Evolutionary conservation across 345 rosid genomes (phyloP).

Genomic region (Salix suchowensis): DNA sequence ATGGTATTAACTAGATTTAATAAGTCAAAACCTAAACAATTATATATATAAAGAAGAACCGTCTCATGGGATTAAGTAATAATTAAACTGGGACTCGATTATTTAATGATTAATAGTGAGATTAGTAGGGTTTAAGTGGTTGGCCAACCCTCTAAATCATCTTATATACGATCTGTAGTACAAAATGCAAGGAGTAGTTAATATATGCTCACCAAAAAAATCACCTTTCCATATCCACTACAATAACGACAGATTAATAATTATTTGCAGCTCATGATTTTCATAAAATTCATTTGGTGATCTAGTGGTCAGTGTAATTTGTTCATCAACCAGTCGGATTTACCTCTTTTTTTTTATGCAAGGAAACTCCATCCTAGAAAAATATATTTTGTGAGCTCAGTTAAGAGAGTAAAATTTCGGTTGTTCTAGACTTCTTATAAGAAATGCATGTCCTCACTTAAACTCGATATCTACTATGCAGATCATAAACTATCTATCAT

Average conservation of each 20-base stretch:
- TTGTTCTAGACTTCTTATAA: too few relatives aligned
- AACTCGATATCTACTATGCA: too few relatives aligned
- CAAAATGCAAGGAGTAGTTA: background rate
- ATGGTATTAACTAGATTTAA: background rate
- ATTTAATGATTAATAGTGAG: background rate
- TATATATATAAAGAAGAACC: background rate
- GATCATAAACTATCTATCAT: too few relatives aligned
- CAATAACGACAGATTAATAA: background rate
- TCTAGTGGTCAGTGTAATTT: background rate
- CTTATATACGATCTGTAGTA: too few relatives aligned
- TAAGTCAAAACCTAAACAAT: background rate
- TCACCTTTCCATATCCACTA: background rate
- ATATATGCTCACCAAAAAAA: background rate
- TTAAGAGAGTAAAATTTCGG: accelerated
- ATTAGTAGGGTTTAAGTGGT: background rate
- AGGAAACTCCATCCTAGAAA: accelerated
- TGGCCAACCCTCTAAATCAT: background rate
- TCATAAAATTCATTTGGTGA: background rate
- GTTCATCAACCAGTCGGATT: background rate
- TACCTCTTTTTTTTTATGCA: too few relatives aligned
- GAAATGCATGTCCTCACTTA: accelerated
- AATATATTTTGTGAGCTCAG: too few relatives aligned
- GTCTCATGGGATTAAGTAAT: background rate
- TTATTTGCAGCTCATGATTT: background rate
- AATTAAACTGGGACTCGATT: background rate